Percentiles rank a stretch among this genome's conserved stretches.
These are phyloP conservation scores for Pleodorina starrii DNA, from an alignment of 139 green algal species.

Conservation along the genomic window DNA sequence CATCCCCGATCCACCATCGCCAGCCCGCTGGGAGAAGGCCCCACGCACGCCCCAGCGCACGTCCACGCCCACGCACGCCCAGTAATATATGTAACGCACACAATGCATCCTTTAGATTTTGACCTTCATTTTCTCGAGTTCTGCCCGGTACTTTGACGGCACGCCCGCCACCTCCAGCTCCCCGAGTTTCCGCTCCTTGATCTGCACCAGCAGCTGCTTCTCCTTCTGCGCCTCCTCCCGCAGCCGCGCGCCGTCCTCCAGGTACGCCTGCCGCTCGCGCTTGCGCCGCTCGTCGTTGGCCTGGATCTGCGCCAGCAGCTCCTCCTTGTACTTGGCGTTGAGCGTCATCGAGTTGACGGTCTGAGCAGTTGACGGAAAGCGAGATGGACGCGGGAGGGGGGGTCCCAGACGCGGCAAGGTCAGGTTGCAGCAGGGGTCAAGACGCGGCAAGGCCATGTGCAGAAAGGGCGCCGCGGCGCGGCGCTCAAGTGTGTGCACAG, in stretches of 20 bases:
- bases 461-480: too few relatives aligned
- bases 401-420: too few relatives aligned
- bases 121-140: constrained; percentile 79
- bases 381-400: too few relatives aligned
- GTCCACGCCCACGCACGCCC: too few relatives aligned
- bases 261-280: constrained; percentile 64
- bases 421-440: too few relatives aligned
- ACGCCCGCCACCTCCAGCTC: constrained; percentile 81
- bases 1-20: too few relatives aligned
- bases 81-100: too few relatives aligned
- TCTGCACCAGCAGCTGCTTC: constrained; percentile 66
- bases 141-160: constrained; percentile 86
- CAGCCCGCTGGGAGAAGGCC: too few relatives aligned
- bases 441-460: too few relatives aligned
- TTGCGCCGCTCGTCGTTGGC: constrained; percentile 72
- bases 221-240: constrained; percentile 66
- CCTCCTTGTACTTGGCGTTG: constrained; percentile 78
- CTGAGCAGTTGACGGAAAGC: too few relatives aligned
- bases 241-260: constrained; percentile 78
- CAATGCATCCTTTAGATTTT: background rate
- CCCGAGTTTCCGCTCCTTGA: constrained; percentile 85
- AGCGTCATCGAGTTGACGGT: constrained; percentile 56
- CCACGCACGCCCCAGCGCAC: too few relatives aligned
- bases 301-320: constrained; percentile 79
- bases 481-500: too few relatives aligned